Percentiles rank a stretch among this genome's conserved stretches.
phyloP scores from a whole-genome alignment of 306 rosid genomes.

The Rosa lucieae region DNA sequence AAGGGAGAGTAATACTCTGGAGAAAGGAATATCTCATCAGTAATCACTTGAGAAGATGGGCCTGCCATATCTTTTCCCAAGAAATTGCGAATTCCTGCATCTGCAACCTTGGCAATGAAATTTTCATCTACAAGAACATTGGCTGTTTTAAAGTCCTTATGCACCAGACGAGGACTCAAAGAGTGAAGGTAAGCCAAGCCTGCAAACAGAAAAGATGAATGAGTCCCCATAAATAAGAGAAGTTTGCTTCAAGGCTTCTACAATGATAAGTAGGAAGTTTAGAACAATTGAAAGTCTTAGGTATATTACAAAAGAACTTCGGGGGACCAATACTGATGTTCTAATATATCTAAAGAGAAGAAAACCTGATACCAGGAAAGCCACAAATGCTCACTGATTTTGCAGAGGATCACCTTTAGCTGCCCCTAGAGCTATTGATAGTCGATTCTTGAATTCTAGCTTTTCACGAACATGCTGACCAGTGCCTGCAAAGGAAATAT shows the following conservation, averaged over 20 bases:
- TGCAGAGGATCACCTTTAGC: constrained; percentile 99
- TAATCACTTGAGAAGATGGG: constrained; percentile 66
- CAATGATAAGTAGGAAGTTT: constrained; percentile 19
- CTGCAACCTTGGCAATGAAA: constrained; percentile 87
- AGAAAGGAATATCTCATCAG: constrained; percentile 76
- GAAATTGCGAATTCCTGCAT: constrained; percentile 77
- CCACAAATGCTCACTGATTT: constrained; percentile 99
- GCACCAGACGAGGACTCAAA: constrained; percentile 80
- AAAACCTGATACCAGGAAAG: constrained; percentile 92
- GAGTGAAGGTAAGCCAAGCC: constrained; percentile 89
- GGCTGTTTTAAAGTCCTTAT: constrained; percentile 82
- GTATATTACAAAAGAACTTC: constrained; percentile 47
- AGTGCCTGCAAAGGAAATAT: constrained; percentile 46
- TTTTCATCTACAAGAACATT: constrained; percentile 90
- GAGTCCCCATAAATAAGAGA: constrained; percentile 29
- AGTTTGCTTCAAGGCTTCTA: constrained; percentile 27
- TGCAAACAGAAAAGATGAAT: constrained; percentile 37
- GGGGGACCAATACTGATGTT: constrained; percentile 48
- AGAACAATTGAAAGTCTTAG: constrained; percentile 32
- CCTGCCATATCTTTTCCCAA: constrained; percentile 66
- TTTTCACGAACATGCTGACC: constrained; percentile 56
- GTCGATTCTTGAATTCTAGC: constrained; percentile 92
- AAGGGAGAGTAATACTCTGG: constrained; percentile 59
- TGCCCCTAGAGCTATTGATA: constrained; percentile 88
- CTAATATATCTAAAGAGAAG: constrained; percentile 57